Base-by-base conservation (phyloP, 352 stramenopile species). In the Globisporangium nunn region DNA sequence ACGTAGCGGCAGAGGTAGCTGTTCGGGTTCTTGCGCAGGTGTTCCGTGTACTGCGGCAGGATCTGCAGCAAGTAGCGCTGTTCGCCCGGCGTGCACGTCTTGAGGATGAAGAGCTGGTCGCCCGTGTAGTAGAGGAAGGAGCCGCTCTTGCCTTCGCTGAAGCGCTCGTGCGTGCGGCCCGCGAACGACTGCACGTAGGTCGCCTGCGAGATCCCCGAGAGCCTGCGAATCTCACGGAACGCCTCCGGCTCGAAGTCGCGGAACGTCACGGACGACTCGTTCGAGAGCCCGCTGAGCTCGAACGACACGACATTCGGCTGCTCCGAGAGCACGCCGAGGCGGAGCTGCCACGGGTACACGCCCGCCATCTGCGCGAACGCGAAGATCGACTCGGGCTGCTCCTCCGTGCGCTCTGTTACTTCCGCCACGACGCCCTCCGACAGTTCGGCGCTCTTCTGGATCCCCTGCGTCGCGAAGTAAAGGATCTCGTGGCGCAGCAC, bases 121-220 rank as follows among this genome's bases (percentile, higher is more conserved):
- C 84, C 82, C 2, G 87, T 94, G 71, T 92, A 96, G 56, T 95
- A 96, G 41, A 96, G 71, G 56, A 95, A 96, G 8, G 85, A 90
- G 11, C 87, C 87, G 50, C 81, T 93, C 70, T 96, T 96, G 62
- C 85, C 85, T 69, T 94, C 83, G 41, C 81, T 93, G 58, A 94
- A 95, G n/a, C 84, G 75, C 56, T 96, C 85, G 37, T 85, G 82
- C 4, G 85, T 93, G 44, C 81, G 84, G 0, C 79, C 83, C 1
- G 74, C 67, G 48, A 95, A 93, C 11, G 83, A 93, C 56, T 84
- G 68, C 45, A 88, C 77, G 50, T 93, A 92, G 48, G 64, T 78
- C 41, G 89, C 77, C 41, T 75, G 72, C 0, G 78, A 80, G 55
- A 95, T 95, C 18, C 78, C 81, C 8, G 83, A 92, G 52, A 93